phyloP scores from a whole-genome alignment of 345 rosid genomes.

The Syzygium grande region DNA sequence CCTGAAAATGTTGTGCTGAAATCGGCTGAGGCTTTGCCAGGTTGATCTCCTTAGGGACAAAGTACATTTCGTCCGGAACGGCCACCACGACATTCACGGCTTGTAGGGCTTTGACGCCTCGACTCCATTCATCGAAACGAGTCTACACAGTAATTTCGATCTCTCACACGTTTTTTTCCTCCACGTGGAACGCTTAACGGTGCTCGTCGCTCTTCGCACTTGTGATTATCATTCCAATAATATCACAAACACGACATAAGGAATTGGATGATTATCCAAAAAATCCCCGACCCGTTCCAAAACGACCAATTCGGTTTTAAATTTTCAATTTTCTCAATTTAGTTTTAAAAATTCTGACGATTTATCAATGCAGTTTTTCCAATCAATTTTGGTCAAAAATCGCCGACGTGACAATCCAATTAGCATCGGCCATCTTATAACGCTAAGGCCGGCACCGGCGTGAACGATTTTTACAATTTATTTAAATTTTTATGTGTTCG shows the following conservation, averaged over 20 bases:
- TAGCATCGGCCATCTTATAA: fast-evolving
- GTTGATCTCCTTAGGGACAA: neutral
- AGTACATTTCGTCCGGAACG: neutral
- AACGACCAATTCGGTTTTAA: fast-evolving
- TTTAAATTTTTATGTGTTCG: too few species aligned
- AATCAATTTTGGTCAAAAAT: neutral
- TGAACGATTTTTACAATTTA: too few species aligned
- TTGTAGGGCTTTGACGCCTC: neutral
- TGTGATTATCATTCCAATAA: neutral
- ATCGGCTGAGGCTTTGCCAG: neutral
- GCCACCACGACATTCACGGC: neutral
- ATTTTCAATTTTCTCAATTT: neutral
- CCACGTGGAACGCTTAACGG: neutral
- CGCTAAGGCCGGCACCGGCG: fast-evolving
- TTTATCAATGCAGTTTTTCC: neutral
- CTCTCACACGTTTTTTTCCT: neutral
- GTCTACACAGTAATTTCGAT: neutral
- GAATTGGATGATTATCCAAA: neutral
- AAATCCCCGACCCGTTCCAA: neutral
- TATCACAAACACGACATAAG: neutral
- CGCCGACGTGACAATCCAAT: fast-evolving
- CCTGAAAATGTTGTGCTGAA: neutral
- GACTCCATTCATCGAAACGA: neutral
- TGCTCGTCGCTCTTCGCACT: neutral
- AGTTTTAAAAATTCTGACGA: neutral